Evolutionary conservation across 192 early-diverging fungal species (phyloP), one percentile per base, ranked within the genome.

Genomic region (Phlyctochytrium bullatum): DNA sequence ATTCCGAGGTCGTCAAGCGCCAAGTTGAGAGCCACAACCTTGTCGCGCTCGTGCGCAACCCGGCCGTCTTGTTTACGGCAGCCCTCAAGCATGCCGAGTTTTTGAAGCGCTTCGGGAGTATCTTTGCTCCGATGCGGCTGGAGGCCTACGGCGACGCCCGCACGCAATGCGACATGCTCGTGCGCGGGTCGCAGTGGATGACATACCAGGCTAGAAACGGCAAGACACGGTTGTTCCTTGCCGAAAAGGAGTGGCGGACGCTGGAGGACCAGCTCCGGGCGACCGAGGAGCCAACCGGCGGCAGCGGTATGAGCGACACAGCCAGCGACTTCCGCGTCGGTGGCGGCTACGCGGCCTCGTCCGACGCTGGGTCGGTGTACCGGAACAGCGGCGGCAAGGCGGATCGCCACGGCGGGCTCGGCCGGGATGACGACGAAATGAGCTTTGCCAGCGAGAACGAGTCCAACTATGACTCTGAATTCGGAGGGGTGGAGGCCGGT

Each of bases 241-340:
- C 83, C 67, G 93, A 93, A 68, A 63, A 33, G 1, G 83, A 83
- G 25, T 98, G 94, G 96, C 85, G 90, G 64, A 80, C 82, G 36
- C 83, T 98, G 20, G 96, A 98, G 74, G 88, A 89, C 62, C 78
- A 77, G 20, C 85, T 98, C 56, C 82, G 89, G n/a, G 84, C 80
- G 47, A 67, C 78, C 24, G 91, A 94, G 67, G 84, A 81, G 28
- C 36, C 25, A 14, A 29, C 3, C 0, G 29, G 20, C 12, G 59
- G 29, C n/a, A 28, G 29, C 31, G 62, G 16, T 59, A 32, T 6
- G 10, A 30, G 14, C 20, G 69, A 73, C 77, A 52, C 35, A 53
- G 60, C 29, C 25, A 71, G 69, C 34, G 67, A 69, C 27, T 69
- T 61, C 31, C 51, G 67, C 10, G 67, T 51, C 17, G 40, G 40